phyloP scores from a whole-genome alignment of 176 grass and related monocot genomes.

The Cymbopogon citratus region DNA sequence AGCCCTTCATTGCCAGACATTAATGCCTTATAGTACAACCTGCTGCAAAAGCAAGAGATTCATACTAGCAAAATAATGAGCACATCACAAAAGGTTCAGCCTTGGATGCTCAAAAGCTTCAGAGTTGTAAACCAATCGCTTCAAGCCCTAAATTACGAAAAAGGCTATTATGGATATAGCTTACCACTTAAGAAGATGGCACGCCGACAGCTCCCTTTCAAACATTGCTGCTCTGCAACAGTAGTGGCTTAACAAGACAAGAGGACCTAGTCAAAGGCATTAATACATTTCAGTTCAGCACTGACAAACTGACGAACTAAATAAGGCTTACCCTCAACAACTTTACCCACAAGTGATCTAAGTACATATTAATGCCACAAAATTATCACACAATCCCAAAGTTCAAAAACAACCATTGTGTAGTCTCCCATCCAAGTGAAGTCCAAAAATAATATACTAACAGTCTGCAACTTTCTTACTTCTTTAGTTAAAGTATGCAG shows the following conservation, averaged over 20 bases:
- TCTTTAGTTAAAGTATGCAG: neutral
- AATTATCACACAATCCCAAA: neutral
- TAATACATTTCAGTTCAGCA: too few species aligned
- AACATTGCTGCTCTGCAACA: conserved; percentile 6
- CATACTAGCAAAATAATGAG: neutral
- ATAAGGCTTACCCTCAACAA: neutral
- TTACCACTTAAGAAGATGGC: conserved; percentile 8
- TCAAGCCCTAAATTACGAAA: neutral
- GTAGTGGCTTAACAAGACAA: conserved; percentile 2
- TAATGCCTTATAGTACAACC: neutral
- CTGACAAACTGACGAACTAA: neutral
- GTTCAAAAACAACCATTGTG: neutral
- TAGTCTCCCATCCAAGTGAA: neutral
- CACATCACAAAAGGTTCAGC: neutral
- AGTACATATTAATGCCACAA: neutral
- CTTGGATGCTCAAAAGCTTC: neutral
- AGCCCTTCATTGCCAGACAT: neutral
- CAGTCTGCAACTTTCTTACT: neutral
- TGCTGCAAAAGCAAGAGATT: neutral
- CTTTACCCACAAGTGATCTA: neutral
- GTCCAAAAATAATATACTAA: neutral
- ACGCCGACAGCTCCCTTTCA: conserved; percentile 17
- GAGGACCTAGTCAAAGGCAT: neutral
- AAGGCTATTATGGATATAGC: neutral
- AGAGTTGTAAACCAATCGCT: neutral